phyloP scores from a whole-genome alignment of 805 yeast species.

The Suhomyces prunicola region DNA sequence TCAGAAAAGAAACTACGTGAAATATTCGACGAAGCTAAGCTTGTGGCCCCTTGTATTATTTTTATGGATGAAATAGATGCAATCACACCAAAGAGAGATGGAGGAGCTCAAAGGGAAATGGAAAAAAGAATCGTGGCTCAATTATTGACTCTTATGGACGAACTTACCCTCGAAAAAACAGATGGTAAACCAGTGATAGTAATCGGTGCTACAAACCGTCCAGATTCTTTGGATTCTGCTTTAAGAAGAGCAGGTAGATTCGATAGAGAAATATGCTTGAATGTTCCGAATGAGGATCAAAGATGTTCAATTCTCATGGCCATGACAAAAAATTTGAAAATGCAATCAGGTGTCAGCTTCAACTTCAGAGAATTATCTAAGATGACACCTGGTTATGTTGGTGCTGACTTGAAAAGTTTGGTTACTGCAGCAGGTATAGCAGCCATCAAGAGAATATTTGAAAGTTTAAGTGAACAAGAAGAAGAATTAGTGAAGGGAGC shows the following conservation, averaged over 20 bases:
- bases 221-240: slow-evolving; percentile 93
- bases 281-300: slow-evolving; percentile 89
- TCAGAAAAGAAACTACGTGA: slow-evolving; percentile 93
- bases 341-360: slow-evolving; percentile 53
- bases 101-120: slow-evolving; percentile 94
- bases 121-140: slow-evolving; percentile 96
- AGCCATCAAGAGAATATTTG: slow-evolving; percentile 89
- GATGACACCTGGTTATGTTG: slow-evolving; percentile 95
- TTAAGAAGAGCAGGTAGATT: slow-evolving; percentile 95
- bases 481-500: slow-evolving; percentile 20
- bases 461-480: slow-evolving; percentile 46
- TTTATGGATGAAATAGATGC: slow-evolving; percentile 98
- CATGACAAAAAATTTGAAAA: slow-evolving; percentile 64
- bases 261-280: slow-evolving; percentile 89
- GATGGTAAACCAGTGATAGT: slow-evolving; percentile 91
- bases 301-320: slow-evolving; percentile 72
- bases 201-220: slow-evolving; percentile 95
- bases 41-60: slow-evolving; percentile 85
- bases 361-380: slow-evolving; percentile 77
- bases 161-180: slow-evolving; percentile 80
- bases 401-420: slow-evolving; percentile 92
- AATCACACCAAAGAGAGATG: slow-evolving; percentile 96
- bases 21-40: slow-evolving; percentile 86
- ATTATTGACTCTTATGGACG: slow-evolving; percentile 91
- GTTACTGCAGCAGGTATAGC: slow-evolving; percentile 93